phyloP scores from a whole-genome alignment of 345 rosid genomes.

The Passiflora organensis region DNA sequence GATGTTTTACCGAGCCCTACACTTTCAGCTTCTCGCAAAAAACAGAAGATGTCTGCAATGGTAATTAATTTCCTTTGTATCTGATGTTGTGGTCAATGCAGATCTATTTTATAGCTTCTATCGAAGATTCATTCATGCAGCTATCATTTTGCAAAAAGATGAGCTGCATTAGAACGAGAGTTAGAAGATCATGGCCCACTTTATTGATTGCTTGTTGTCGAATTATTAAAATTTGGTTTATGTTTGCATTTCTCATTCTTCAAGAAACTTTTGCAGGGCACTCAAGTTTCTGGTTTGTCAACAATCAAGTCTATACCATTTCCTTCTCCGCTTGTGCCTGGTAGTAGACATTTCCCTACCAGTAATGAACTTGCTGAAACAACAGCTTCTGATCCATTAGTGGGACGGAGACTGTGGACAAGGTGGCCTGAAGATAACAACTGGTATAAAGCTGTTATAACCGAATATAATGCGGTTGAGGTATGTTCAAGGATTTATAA shows the following conservation, averaged over 20 bases:
- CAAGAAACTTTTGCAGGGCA: conserved; percentile 28
- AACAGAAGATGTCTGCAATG: conserved; percentile 64
- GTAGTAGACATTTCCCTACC: conserved; percentile 47
- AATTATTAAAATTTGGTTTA: background rate
- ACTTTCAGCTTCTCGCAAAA: conserved; percentile 77
- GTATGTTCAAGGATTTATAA: conserved; percentile 30
- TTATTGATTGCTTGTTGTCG: conserved; percentile 6
- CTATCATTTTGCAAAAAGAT: conserved; percentile 12
- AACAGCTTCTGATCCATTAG: conserved; percentile 32
- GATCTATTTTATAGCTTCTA: conserved; percentile 2
- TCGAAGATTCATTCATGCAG: conserved; percentile 8
- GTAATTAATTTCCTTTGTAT: conserved; percentile 39
- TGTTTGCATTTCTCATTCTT: conserved; percentile 6
- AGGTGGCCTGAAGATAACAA: conserved; percentile 94
- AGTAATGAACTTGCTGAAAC: conserved; percentile 54
- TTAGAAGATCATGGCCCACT: conserved; percentile 3
- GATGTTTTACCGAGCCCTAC: conserved; percentile 73
- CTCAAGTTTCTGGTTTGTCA: conserved; percentile 33
- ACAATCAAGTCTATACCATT: conserved; percentile 47
- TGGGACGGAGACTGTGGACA: conserved; percentile 96
- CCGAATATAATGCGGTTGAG: conserved; percentile 69
- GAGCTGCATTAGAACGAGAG: conserved; percentile 4
- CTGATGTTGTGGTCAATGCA: conserved; percentile 7
- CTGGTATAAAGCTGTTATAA: conserved; percentile 88
- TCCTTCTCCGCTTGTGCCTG: conserved; percentile 46